Evolutionary conservation across 2,329 filamentous ascomycete species (phyloP).

Genomic region (Phaeosphaeria sp.): DNA sequence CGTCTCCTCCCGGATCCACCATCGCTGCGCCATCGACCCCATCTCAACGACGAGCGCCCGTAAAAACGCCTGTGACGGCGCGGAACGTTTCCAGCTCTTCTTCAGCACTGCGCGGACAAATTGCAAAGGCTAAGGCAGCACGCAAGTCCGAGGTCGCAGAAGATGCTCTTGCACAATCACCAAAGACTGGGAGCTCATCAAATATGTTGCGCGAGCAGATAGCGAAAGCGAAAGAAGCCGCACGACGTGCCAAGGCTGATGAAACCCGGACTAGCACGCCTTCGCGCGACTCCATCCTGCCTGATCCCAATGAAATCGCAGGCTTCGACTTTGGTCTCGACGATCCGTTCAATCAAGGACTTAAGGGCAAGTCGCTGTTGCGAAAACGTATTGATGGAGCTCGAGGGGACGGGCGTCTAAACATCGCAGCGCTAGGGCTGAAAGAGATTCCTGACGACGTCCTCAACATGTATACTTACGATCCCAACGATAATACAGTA

Average conservation of each 20-base stretch:
- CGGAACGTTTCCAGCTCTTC: slow-evolving; percentile 72
- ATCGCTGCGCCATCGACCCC: slow-evolving; percentile 20
- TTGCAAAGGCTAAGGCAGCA: slow-evolving; percentile 89
- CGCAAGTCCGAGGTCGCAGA: slow-evolving; percentile 50
- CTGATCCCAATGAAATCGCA: slow-evolving; percentile 40
- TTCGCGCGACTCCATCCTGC: slow-evolving; percentile 40
- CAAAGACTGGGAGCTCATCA: slow-evolving; percentile 71
- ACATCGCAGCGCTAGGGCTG: slow-evolving; percentile 84
- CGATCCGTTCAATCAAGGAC: slow-evolving; percentile 75
- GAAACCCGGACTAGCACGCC: slow-evolving; percentile 35
- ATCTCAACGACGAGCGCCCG: slow-evolving; percentile 21
- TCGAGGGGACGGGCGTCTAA: slow-evolving; percentile 79
- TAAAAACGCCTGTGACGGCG: slow-evolving; percentile 36
- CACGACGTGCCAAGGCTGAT: slow-evolving; percentile 53
- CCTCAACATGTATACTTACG: slow-evolving; percentile 86
- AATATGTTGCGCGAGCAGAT: slow-evolving; percentile 87
- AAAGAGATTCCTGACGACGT: slow-evolving; percentile 83
- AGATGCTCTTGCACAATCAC: slow-evolving; percentile 16
- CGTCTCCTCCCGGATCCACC: slow-evolving; percentile 33
- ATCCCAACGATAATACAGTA: slow-evolving; percentile 65
- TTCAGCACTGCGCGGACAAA: slow-evolving; percentile 82
- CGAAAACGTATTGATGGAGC: slow-evolving; percentile 75
- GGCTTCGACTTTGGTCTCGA: slow-evolving; percentile 66
- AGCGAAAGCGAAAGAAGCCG: slow-evolving; percentile 83
- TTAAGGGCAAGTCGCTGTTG: slow-evolving; percentile 71